Percentiles rank a stretch among this genome's conserved stretches.
Evolutionary conservation across 495 filamentous ascomycete genomes (phyloP).

Genomic region (Penicillium coprophilum): DNA sequence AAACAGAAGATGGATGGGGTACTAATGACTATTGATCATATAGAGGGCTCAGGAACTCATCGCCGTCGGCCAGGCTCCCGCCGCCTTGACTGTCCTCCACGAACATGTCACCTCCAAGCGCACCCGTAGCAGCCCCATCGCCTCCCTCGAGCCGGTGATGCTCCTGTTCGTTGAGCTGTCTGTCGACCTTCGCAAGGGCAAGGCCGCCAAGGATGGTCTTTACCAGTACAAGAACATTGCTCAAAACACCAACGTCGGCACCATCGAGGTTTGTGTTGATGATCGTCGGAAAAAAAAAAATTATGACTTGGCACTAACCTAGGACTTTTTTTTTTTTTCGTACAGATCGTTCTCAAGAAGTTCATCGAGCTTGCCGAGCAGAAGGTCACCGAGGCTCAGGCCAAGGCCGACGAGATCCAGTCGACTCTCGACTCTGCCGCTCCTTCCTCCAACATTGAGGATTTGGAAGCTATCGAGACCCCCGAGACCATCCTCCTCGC

Average conservation of each 20-base stretch:
- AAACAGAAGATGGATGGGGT: slow-evolving; percentile 8
- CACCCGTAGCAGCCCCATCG: slow-evolving; percentile 95
- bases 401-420: slow-evolving; percentile 93
- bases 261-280: slow-evolving; percentile 63
- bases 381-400: slow-evolving; percentile 94
- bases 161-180: slow-evolving; percentile 93
- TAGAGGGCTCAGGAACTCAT: slow-evolving; percentile 95
- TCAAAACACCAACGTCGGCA: slow-evolving; percentile 97
- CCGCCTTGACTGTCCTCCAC: slow-evolving; percentile 91
- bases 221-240: slow-evolving; percentile 99
- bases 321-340: slow-evolving; percentile 35
- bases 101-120: slow-evolving; percentile 99
- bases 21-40: slow-evolving; percentile 18
- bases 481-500: slow-evolving; percentile 97
- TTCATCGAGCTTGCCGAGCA: slow-evolving; percentile 96
- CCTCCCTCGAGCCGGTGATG: slow-evolving; percentile 97
- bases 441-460: slow-evolving; percentile 78
- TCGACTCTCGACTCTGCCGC: slow-evolving; percentile 71
- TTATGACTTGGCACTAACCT: slow-evolving; percentile 18
- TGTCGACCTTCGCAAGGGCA: slow-evolving; percentile 95
- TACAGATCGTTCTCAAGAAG: slow-evolving; percentile 78
- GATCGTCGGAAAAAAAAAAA: not conserved
- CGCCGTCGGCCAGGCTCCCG: slow-evolving; percentile 88
- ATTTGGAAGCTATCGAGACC: slow-evolving; percentile 95
- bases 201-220: slow-evolving; percentile 95